These are phyloP conservation scores for Penicillium chermesinum DNA, from an alignment of 495 filamentous ascomycete genomes.

Conservation along the genomic window DNA sequence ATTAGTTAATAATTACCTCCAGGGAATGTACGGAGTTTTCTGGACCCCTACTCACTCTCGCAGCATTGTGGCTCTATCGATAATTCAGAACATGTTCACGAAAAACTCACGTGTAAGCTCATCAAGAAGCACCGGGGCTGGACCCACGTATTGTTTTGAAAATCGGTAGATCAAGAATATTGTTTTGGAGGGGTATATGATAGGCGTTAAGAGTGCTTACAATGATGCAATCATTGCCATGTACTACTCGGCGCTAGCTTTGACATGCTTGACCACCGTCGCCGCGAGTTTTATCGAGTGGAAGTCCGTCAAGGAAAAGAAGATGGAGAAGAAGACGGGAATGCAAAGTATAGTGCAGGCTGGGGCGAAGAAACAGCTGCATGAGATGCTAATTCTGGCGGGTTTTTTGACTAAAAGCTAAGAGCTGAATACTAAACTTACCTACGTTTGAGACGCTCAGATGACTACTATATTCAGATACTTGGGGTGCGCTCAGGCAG, in stretches of 20 bases:
- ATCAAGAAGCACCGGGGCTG: constrained; percentile 1
- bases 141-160: constrained; percentile 3
- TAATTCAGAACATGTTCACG: background rate
- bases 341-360: background rate
- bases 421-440: too few species aligned
- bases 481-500: too few species aligned
- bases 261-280: constrained; percentile 14
- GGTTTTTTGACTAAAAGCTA: background rate
- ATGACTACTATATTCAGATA: too few species aligned
- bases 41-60: too few species aligned
- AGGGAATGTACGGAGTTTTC: too few species aligned
- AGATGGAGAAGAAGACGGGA: background rate
- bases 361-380: background rate
- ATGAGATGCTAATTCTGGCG: background rate
- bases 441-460: too few species aligned
- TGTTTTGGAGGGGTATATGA: constrained; percentile 9
- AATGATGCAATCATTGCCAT: constrained; percentile 21
- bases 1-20: too few species aligned
- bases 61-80: background rate
- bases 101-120: constrained; percentile 21
- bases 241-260: constrained; percentile 20
- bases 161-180: constrained; percentile 12
- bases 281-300: constrained; percentile 14
- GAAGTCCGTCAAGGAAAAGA: constrained; percentile 12
- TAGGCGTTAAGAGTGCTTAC: constrained; percentile 21